These are phyloP conservation scores for Penicillium tannophilum DNA, from an alignment of 495 filamentous ascomycete genomes.

Conservation along the genomic window DNA sequence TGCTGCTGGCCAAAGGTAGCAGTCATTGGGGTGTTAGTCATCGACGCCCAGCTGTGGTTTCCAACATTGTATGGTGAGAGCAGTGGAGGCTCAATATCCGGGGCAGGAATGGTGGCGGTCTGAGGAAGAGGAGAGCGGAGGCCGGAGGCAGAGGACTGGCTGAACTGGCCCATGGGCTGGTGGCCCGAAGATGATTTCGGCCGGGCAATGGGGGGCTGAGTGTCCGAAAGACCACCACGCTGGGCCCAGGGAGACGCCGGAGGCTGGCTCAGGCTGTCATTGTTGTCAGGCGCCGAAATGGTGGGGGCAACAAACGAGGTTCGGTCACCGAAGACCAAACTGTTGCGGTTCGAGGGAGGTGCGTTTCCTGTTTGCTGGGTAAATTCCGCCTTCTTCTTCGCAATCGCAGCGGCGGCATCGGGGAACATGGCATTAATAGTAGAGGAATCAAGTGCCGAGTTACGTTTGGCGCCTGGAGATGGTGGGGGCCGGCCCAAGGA, in stretches of 20 bases:
- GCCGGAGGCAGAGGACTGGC: conserved; percentile 75
- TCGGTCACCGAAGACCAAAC: conserved; percentile 78
- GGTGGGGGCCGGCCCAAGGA: conserved; percentile 80
- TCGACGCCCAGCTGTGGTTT: conserved; percentile 95
- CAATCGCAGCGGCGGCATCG: conserved; percentile 95
- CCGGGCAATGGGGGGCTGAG: conserved; percentile 60
- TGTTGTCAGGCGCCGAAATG: conserved; percentile 67
- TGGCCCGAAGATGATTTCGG: conserved; percentile 91
- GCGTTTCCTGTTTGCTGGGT: conserved; percentile 90
- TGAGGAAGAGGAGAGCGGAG: conserved; percentile 85
- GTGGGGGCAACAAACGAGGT: conserved; percentile 77
- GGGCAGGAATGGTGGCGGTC: conserved; percentile 75
- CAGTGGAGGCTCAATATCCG: conserved; percentile 79
- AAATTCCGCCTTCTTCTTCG: conserved; percentile 95
- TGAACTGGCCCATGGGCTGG: conserved; percentile 95
- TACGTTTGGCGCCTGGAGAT: conserved; percentile 78
- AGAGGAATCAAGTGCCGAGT: conserved; percentile 86
- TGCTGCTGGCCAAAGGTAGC: conserved; percentile 69
- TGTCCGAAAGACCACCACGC: conserved; percentile 50
- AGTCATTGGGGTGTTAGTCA: conserved; percentile 97
- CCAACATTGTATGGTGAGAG: conserved; percentile 85
- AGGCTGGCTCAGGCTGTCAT: conserved; percentile 58
- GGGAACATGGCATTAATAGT: conserved; percentile 99
- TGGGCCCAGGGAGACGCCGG: conserved; percentile 79
- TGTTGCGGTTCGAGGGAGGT: conserved; percentile 91